phyloP scores from a whole-genome alignment of 306 rosid species.

The Urtica urens region DNA sequence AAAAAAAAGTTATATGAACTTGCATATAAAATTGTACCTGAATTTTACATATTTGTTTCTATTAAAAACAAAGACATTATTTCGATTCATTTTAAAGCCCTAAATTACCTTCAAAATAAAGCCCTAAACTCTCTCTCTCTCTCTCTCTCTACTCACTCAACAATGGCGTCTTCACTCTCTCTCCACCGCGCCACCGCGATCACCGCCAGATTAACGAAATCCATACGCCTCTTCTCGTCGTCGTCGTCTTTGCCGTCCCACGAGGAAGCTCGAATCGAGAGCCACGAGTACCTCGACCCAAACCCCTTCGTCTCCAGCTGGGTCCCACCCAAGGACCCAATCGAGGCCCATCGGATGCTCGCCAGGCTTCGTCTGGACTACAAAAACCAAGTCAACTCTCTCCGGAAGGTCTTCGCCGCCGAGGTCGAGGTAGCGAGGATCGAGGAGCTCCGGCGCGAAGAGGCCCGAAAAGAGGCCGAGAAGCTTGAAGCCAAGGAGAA shows the following conservation, averaged over 20 bases:
- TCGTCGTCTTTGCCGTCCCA: conserved; percentile 21
- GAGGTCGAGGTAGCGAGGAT: conserved; percentile 56
- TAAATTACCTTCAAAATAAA: background rate
- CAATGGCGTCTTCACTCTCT: conserved; percentile 19
- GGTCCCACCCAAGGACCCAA: conserved; percentile 54
- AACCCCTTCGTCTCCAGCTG: conserved; percentile 52
- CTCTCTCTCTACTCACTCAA: background rate
- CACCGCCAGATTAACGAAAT: conserved; percentile 8
- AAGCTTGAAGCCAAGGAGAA: conserved; percentile 62
- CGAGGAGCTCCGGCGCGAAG: conserved; percentile 61
- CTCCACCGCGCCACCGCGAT: conserved; percentile 11
- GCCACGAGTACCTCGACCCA: conserved; percentile 40
- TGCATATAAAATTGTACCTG: too few species aligned
- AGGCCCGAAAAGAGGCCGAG: conserved; percentile 50
- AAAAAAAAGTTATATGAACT: too few species aligned
- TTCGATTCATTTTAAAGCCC: background rate
- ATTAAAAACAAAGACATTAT: too few species aligned
- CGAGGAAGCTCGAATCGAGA: conserved; percentile 38
- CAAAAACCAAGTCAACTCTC: conserved; percentile 64
- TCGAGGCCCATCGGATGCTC: conserved; percentile 60
- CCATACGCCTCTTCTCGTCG: conserved; percentile 26
- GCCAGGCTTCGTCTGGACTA: conserved; percentile 52
- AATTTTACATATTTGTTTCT: too few species aligned
- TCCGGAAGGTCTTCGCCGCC: conserved; percentile 50
- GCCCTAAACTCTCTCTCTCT: background rate